Percentiles rank a stretch among this genome's conserved stretches.
These are phyloP conservation scores for Incumbomyces delicatus DNA, from an alignment of 2,329 filamentous ascomycete genomes.

Conservation along the genomic window DNA sequence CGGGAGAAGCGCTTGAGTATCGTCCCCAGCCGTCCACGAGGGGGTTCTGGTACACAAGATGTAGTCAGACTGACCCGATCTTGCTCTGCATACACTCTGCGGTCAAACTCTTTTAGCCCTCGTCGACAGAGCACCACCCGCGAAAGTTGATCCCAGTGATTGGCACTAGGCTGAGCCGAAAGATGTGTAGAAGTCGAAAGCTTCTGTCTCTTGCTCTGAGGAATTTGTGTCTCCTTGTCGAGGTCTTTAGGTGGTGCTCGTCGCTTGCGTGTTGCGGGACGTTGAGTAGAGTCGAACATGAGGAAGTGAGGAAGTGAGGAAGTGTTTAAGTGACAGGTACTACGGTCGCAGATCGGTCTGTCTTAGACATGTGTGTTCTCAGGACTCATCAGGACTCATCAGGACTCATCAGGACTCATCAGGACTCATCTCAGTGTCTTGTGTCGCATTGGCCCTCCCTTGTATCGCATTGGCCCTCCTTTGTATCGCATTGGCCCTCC, in stretches of 20 bases:
- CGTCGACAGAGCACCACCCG: slow-evolving; percentile 8
- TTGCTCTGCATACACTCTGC: slow-evolving; percentile 4
- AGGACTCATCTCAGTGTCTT: no score
- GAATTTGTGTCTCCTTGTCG: neutral
- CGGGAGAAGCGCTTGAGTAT: slow-evolving; percentile 13
- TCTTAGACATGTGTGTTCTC: no score
- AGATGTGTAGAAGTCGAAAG: neutral
- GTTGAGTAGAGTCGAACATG: neutral
- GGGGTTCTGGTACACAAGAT: slow-evolving; percentile 1
- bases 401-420: no score
- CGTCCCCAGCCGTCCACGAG: neutral
- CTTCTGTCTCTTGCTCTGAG: neutral
- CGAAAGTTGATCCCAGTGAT: slow-evolving; percentile 15
- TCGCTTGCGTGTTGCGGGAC: slow-evolving; percentile 1
- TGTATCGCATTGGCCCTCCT: no score
- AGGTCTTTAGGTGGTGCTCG: slow-evolving; percentile 1
- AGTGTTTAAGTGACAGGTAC: neutral
- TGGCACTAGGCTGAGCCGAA: neutral
- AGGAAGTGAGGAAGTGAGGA: neutral
- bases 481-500: no score
- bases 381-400: no score
- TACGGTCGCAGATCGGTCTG: no score
- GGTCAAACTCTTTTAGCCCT: slow-evolving; percentile 14
- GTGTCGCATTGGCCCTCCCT: no score
- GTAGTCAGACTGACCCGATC: neutral